Evolutionary conservation across 257 asterid species (phyloP).

Genomic region (Primulina eburnea): DNA sequence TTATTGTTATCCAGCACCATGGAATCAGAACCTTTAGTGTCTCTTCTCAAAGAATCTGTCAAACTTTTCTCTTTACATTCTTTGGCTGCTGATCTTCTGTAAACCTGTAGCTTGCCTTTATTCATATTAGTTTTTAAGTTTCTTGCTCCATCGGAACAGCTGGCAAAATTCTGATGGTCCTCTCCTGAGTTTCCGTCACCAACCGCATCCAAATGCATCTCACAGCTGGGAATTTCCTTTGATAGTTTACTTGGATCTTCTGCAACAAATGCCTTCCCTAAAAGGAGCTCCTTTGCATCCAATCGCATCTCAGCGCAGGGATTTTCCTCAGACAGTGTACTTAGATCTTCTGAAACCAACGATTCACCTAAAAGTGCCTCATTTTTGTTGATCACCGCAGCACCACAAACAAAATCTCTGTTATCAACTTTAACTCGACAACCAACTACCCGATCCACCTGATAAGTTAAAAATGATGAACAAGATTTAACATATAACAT

Average conservation of each 20-base stretch:
- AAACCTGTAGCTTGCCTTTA: constrained; percentile 53
- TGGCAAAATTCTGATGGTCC: constrained; percentile 42
- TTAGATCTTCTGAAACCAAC: not conserved
- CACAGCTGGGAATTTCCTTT: constrained; percentile 36
- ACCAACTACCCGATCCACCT: constrained; percentile 90
- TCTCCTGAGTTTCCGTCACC: constrained; percentile 35
- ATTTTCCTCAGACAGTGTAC: not conserved
- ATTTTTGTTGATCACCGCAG: constrained; percentile 29
- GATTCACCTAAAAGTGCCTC: constrained; percentile 40
- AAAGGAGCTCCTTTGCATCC: constrained; percentile 34
- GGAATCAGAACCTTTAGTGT: constrained; percentile 38
- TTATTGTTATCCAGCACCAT: constrained; percentile 25
- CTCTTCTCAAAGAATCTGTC: constrained; percentile 32
- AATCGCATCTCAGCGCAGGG: constrained; percentile 2
- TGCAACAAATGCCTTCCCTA: constrained; percentile 39
- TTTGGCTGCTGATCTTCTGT: constrained; percentile 58
- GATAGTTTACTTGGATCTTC: constrained; percentile 36
- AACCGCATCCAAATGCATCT: constrained; percentile 36
- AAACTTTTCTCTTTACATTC: constrained; percentile 46
- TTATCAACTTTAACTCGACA: constrained; percentile 62
- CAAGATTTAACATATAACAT: constrained; percentile 1
- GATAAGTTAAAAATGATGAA: constrained; percentile 24
- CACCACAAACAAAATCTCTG: constrained; percentile 25
- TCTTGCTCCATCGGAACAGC: constrained; percentile 43
- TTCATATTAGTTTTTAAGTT: constrained; percentile 30